Conservation (phyloP, 2,329 filamentous ascomycete genomes). For the Cladophialophora psammophila region DNA sequence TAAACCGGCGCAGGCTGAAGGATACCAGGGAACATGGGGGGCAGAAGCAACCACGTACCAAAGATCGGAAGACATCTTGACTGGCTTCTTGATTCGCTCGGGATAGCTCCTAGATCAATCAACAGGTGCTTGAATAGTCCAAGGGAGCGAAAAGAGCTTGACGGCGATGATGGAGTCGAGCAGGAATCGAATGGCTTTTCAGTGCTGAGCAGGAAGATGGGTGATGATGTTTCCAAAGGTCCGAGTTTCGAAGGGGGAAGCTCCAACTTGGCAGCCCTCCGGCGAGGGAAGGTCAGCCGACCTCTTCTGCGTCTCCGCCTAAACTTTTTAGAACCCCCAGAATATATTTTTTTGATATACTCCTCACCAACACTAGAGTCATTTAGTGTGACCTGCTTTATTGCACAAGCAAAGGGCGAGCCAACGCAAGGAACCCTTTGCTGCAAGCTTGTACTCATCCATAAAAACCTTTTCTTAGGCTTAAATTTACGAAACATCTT, state of each 20-base stretch:
- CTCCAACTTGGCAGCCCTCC: conserved; percentile 20
- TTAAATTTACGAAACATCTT: neutral
- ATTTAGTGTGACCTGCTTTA: conserved; percentile 21
- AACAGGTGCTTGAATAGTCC: neutral
- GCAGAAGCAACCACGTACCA: conserved; percentile 70
- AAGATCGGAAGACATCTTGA: conserved; percentile 78
- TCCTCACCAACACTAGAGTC: conserved; percentile 4
- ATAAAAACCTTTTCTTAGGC: neutral
- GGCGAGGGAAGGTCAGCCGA: conserved; percentile 23
- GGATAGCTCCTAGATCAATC: neutral
- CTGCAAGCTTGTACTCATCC: conserved; percentile 10
- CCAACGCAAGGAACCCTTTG: conserved; percentile 55
- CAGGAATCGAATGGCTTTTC: conserved; percentile 28
- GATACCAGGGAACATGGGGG: conserved; percentile 45
- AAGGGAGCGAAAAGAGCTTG: conserved; percentile 20
- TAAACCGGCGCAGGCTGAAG: conserved; percentile 37
- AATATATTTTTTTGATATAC: conserved; percentile 21
- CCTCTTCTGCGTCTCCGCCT: conserved; percentile 12
- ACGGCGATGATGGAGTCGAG: conserved; percentile 27
- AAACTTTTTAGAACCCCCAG: conserved; percentile 25
- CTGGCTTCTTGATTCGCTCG: conserved; percentile 32
- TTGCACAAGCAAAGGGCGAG: conserved; percentile 49
- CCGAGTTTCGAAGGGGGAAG: conserved; percentile 22
- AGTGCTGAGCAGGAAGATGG: conserved; percentile 25
- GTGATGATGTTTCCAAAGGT: conserved; percentile 33